phyloP scores from a whole-genome alignment of 2,329 filamentous ascomycete genomes.

The Zymoseptoria crescenta region DNA sequence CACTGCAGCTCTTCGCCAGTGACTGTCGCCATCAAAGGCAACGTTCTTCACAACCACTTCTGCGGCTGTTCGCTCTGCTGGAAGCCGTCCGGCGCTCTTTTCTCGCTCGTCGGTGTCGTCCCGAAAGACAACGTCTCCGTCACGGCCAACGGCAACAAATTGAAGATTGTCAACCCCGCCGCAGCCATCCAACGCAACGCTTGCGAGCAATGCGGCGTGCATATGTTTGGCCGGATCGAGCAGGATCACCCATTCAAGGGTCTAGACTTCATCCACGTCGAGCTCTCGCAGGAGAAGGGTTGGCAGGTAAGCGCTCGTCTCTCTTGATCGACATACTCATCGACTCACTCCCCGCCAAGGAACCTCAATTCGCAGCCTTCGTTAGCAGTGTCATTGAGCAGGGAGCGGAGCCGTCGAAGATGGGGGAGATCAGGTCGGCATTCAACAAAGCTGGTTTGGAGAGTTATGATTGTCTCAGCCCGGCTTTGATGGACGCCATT shows the following conservation, averaged over 20 bases:
- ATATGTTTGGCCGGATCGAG: constrained; percentile 58
- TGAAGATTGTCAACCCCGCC: constrained; percentile 47
- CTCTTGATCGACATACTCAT: too few species aligned
- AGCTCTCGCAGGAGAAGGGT: constrained; percentile 52
- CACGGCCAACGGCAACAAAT: constrained; percentile 51
- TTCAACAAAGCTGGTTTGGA: constrained; percentile 50
- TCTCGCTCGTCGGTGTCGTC: constrained; percentile 57
- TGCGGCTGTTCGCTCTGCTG: constrained; percentile 67
- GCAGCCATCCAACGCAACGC: constrained; percentile 55
- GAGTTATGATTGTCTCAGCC: constrained; percentile 56
- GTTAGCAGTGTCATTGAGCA: constrained; percentile 63
- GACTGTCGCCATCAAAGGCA: constrained; percentile 49
- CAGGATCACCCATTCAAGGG: constrained; percentile 59
- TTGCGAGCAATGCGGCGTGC: constrained; percentile 53
- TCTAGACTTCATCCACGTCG: constrained; percentile 60
- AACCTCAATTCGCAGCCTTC: constrained; percentile 62
- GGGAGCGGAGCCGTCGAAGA: constrained; percentile 50
- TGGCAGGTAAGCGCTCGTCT: constrained; percentile 35
- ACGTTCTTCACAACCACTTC: constrained; percentile 61
- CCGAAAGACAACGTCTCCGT: constrained; percentile 49
- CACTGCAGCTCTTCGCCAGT: constrained; percentile 50
- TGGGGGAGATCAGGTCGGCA: constrained; percentile 47
- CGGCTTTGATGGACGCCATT: constrained; percentile 52
- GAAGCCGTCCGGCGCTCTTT: constrained; percentile 57
- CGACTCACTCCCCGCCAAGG: constrained; percentile 31